Evolutionary conservation across 352 stramenopile species (phyloP).

Genomic region (Globisporangium paroecandrum): DNA sequence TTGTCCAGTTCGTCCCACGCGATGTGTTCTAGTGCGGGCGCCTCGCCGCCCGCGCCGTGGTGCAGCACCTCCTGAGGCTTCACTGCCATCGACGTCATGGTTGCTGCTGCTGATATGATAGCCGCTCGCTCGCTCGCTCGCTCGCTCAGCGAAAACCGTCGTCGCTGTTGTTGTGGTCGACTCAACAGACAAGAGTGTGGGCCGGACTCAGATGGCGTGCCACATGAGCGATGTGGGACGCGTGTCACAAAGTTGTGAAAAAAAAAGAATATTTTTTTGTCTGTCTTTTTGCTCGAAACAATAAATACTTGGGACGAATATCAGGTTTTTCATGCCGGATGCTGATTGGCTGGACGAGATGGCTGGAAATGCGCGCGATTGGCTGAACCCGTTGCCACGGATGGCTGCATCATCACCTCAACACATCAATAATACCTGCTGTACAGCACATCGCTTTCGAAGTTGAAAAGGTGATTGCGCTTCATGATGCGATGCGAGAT

Average conservation of each 20-base stretch:
- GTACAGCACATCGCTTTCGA: background rate
- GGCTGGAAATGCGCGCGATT: too few relatives aligned
- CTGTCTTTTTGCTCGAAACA: background rate
- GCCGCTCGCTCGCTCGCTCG: constrained; percentile 4
- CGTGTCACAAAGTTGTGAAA: background rate
- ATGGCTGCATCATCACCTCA: constrained; percentile 1
- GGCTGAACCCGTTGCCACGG: background rate
- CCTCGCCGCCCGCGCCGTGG: background rate
- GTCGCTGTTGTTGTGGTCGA: background rate
- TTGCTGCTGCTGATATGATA: background rate
- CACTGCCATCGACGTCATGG: background rate
- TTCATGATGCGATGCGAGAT: background rate
- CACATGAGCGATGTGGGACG: background rate
- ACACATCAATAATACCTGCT: background rate
- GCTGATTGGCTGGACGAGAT: background rate
- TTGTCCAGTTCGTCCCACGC: constrained; percentile 90
- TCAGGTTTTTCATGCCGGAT: background rate
- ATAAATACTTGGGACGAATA: background rate
- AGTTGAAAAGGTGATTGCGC: background rate
- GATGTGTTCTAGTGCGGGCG: constrained; percentile 64
- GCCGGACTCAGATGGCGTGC: background rate
- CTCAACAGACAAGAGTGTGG: background rate
- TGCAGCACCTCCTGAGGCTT: background rate
- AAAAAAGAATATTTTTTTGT: background rate
- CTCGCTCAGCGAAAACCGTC: background rate